phyloP scores from a whole-genome alignment of 2,329 filamentous ascomycete genomes.

The Fusarium sp. region DNA sequence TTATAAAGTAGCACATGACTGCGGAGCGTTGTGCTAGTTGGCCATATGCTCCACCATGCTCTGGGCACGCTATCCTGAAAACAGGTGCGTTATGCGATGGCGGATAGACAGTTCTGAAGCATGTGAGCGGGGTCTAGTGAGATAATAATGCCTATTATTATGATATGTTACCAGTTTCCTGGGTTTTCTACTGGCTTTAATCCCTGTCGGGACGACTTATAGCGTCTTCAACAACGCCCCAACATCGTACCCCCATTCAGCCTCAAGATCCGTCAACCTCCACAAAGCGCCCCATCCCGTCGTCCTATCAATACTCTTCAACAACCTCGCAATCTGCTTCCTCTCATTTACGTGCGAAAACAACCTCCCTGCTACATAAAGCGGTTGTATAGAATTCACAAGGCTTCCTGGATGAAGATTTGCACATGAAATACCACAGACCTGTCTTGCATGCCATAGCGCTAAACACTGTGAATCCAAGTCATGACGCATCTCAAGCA shows the following conservation, averaged over 20 bases:
- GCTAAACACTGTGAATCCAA: conserved; percentile 49
- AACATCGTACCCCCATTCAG: conserved; percentile 50
- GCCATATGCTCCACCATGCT: not conserved
- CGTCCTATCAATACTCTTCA: conserved; percentile 59
- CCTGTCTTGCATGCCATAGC: conserved; percentile 59
- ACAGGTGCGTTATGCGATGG: conserved; percentile 23
- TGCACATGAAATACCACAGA: conserved; percentile 64
- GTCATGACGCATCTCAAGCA: conserved; percentile 58
- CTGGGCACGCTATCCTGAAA: conserved; percentile 10
- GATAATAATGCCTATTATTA: not conserved
- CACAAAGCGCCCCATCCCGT: conserved; percentile 64
- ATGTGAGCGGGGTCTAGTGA: not conserved
- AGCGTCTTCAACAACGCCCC: conserved; percentile 28
- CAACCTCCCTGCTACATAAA: conserved; percentile 63
- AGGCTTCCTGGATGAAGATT: conserved; percentile 64
- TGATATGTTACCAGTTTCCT: not conserved
- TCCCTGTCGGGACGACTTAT: not conserved
- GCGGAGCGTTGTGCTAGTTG: not conserved
- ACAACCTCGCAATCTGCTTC: conserved; percentile 52
- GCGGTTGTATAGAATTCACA: conserved; percentile 65
- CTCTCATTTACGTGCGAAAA: conserved; percentile 59
- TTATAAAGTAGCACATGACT: conserved; percentile 1
- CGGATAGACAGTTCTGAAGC: not conserved
- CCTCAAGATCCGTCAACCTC: conserved; percentile 62
- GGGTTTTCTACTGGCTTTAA: not conserved